Base-by-base conservation (phyloP, 352 stramenopile species). In the Phytophthora sp. region DNA sequence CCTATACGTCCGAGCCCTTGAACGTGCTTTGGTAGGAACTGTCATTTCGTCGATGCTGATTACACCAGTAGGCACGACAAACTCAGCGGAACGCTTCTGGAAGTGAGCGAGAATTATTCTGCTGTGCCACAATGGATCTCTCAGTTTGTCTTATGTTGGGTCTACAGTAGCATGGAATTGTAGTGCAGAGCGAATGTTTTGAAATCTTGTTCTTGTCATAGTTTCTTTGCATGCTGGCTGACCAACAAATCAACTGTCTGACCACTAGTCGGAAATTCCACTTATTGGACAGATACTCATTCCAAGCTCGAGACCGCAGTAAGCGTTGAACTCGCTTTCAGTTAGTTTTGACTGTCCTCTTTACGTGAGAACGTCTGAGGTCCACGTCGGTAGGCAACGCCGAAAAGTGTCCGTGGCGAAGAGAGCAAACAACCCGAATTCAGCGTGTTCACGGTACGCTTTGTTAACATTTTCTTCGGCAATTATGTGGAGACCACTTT, bases 21-120 rank as follows among this genome's bases (percentile, higher is more conserved):
- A n/a, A n/a, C n/a, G n/a, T n/a, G n/a, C n/a, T n/a, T n/a, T n/a
- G n/a, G n/a, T n/a, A n/a, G n/a, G n/a, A n/a, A n/a, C n/a, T n/a
- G n/a, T n/a, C 60, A 68, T 53, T 20, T 63, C 42, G 13, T 68
- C 51, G 6, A 68, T 57, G 15, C 51, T 62, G 16, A 31, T 67
- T 4, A 61, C 41, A n/a, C 59, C 59, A 45, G 39, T 21, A 6
- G 41, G 60, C 2, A 62, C 33, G 1, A 44, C 51, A 39, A 50
- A 58, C 4, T 41, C 36, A 13, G 52, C 51, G 16, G 58, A 69
- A 0, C 21, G 12, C n/a, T 53, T 7, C 23, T 69, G 44, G 29
- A 55, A 69, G 26, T 59, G 36, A 7, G 52, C 20, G 20, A 69
- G 29, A 12, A 63, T 23, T 2, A 24, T 20, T 11, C 35, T n/a